Evolutionary conservation across 2,329 filamentous ascomycete species (phyloP), one percentile per base, ranked within the genome.

Genomic region (Paracorniculantispora psalliotae): DNA sequence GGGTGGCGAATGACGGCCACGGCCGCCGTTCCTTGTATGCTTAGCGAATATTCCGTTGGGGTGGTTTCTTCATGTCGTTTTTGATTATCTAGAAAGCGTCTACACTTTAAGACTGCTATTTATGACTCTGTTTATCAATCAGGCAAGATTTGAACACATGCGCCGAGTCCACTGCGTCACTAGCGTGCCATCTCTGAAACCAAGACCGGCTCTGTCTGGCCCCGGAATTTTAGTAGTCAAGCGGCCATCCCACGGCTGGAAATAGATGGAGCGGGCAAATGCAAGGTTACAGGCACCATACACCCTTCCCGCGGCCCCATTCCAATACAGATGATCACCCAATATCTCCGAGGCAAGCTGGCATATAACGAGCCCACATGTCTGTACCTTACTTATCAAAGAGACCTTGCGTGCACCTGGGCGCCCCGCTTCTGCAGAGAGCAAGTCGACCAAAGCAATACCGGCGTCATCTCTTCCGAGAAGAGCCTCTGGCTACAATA

Each of bases 61-160:
- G 30, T 28, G 39, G 17, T 4, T 28, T 48, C 48, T 48, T 25
- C 26, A 56, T 48, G 43, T 56, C 21, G 17, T 56, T 28, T 56
- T 28, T 39, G 43, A 47, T 39, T 46, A 48, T 41, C 35, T 56
- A 56, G 53, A 56, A 39, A 21, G 17, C 30, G 33, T 56, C 44
- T 28, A 33, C 43, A 37, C 17, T 30, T 23, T 47, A 33, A 56
- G 39, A 54, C 12, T 33, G 30, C 28, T 35, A 44, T 44, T 35
- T 28, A 55, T 35, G 19, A 52, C 15, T 35, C 17, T 7, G 26
- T 4, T 46, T 25, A 39, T 56, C 4, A 33, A 56, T 39, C 30
- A n/a, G n/a, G n/a, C n/a, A n/a, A n/a, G n/a, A n/a, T 47, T n/a
- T 33, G 6, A 33, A 33, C 7, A 33, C 30, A 12, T 33, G 30